Evolutionary conservation across 108 stramenopile species (phyloP).

Genomic region (Mediolabrus comicus): DNA sequence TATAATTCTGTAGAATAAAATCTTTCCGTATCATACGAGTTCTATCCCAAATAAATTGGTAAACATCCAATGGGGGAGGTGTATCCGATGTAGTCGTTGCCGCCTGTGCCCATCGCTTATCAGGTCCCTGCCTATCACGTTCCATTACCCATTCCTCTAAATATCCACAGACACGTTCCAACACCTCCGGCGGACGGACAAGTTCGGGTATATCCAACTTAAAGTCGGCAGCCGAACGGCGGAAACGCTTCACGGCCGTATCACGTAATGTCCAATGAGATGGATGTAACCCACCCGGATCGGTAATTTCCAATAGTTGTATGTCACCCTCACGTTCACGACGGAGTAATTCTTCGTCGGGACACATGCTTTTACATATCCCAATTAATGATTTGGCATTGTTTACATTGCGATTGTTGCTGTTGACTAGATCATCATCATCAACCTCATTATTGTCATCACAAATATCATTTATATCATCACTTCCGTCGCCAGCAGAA

Average conservation of each 20-base stretch:
- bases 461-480: neutral
- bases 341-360: conserved; percentile 77
- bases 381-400: conserved; percentile 72
- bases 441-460: conserved; percentile 5
- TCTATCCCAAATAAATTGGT: conserved; percentile 91
- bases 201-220: conserved; percentile 86
- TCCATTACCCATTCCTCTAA: conserved; percentile 94
- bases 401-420: conserved; percentile 24
- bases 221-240: conserved; percentile 87
- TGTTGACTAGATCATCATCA: conserved; percentile 18
- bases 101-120: conserved; percentile 58
- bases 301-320: conserved; percentile 75
- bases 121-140: conserved; percentile 87
- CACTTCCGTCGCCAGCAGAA: neutral
- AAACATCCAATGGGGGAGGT: conserved; percentile 81
- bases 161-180: conserved; percentile 76
- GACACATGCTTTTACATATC: conserved; percentile 77
- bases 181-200: conserved; percentile 81
- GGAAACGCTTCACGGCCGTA: conserved; percentile 84
- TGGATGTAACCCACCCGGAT: conserved; percentile 76
- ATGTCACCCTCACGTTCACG: conserved; percentile 81
- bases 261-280: conserved; percentile 74
- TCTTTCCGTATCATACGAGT: conserved; percentile 88
- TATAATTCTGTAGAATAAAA: conserved; percentile 89
- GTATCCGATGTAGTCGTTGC: conserved; percentile 30